phyloP scores from a whole-genome alignment of 306 rosid genomes.

The Styphnolobium japonicum region DNA sequence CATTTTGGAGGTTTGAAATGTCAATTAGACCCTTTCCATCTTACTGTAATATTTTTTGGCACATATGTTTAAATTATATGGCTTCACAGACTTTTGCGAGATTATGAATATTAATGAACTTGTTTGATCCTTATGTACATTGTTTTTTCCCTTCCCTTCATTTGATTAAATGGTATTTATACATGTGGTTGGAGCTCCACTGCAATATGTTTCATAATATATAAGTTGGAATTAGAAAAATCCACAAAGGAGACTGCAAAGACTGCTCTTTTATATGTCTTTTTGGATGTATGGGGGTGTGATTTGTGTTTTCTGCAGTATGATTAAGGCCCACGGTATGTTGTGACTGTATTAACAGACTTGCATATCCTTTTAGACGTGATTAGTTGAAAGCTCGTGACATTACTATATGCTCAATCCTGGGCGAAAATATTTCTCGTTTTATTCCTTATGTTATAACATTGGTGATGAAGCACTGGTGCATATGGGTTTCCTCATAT shows the following conservation, averaged over 20 bases:
- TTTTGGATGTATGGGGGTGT: neutral
- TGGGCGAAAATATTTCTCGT: neutral
- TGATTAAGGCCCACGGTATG: neutral
- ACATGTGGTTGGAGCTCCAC: neutral
- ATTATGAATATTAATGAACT: neutral
- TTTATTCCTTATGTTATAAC: neutral
- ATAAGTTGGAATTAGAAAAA: conserved; percentile 17
- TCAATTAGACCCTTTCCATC: neutral
- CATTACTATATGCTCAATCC: neutral
- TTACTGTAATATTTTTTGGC: neutral
- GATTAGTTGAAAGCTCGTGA: neutral
- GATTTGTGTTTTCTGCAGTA: neutral
- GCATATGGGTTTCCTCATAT: conserved; percentile 1
- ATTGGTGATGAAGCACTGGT: neutral
- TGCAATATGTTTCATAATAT: neutral
- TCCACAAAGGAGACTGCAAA: neutral
- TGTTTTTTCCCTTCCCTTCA: neutral
- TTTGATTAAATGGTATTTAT: conserved; percentile 11
- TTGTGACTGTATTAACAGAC: neutral
- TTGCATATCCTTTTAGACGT: neutral
- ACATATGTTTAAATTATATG: neutral
- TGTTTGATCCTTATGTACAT: neutral
- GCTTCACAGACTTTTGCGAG: neutral
- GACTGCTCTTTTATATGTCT: neutral
- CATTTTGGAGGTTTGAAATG: conserved; percentile 3